Base-by-base conservation (phyloP, 2,329 filamentous ascomycete genomes). In the Thermothelomyces thermophilus region DNA sequence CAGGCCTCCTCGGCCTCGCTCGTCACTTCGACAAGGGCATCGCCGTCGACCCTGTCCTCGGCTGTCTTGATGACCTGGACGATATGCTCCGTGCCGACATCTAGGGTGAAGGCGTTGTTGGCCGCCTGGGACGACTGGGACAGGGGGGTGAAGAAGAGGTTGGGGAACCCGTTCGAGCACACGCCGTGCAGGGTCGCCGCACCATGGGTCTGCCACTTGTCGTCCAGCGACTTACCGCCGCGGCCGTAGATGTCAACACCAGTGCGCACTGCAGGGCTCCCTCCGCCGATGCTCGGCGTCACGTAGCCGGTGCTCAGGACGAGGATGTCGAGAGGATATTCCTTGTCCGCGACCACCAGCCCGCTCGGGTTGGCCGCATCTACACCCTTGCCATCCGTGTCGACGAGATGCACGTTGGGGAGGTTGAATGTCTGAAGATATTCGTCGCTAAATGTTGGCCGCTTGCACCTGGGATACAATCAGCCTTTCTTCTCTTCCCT, bases 391-490 rank as follows among this genome's bases (percentile, higher is more conserved):
- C 75, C 77, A 26, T 76, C 64, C 0, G 79, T 84, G 60, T 85
- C 78, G 14, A 85, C 68, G 0, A 86, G 73, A 5, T 71, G 69
- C 3, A 86, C 81, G 56, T 81, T 75, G 0, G 70, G 63, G 26
- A 60, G 61, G 63, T 86, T 86, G 71, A 84, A 85, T 0, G 73
- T 57, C 2, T 69, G 59, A 0, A 84, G 70, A 57, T 81, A 84
- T 5, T 73, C 70, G 57, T 84, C 77, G 63, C 79, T 77, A 63
- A 83, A 84, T 35, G 69, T 74, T 0, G 81, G 80, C 0, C 82
- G 73, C 62, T 85, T 85, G 68, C 82, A 85, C 52, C 52, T 54
- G n/a, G n/a, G 26, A 13, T 1, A 4, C 3, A 10, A 13, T 51
- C 10, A 45, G 47, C 20, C 2, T n/a, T 36, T 2, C 14, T 30